A percentile compares a stretch with the other conserved stretches of the same genome.
Evolutionary conservation across 1,284 basidiomycete species (phyloP).

Genomic region (Farysia itapuensis): DNA sequence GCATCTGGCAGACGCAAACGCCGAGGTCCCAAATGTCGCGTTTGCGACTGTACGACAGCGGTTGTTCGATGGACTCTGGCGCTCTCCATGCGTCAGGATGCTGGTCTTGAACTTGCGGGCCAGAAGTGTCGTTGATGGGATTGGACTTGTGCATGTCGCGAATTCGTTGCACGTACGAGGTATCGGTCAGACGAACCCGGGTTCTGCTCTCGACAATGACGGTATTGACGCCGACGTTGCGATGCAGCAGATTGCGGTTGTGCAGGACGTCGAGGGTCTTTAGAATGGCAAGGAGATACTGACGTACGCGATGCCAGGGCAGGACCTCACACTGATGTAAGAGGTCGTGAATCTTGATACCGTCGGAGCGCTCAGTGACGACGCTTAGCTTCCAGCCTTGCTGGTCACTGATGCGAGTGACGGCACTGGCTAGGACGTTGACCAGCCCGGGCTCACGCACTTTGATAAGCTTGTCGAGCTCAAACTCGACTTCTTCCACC

Average conservation of each 20-base stretch:
- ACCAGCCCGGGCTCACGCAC: constrained; percentile 38
- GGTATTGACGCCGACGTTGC: constrained; percentile 29
- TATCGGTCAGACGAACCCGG: constrained; percentile 22
- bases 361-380: constrained; percentile 26
- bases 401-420: constrained; percentile 26
- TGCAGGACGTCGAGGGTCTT: constrained; percentile 50
- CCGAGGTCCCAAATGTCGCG: constrained; percentile 58
- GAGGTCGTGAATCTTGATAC: constrained; percentile 27
- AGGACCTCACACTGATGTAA: constrained; percentile 43
- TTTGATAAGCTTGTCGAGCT: constrained; percentile 42
- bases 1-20: constrained; percentile 51
- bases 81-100: constrained; percentile 46
- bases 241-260: constrained; percentile 46
- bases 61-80: constrained; percentile 47
- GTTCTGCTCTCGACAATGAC: constrained; percentile 27
- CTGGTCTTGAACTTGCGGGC: constrained; percentile 7
- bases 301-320: constrained; percentile 44
- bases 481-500: constrained; percentile 53
- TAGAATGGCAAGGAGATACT: constrained; percentile 38
- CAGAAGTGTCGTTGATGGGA: constrained; percentile 33
- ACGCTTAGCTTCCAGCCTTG: constrained; percentile 45
- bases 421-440: constrained; percentile 43
- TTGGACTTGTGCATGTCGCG: constrained; percentile 52
- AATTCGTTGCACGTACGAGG: constrained; percentile 43
- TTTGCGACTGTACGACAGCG: constrained; percentile 47